Evolutionary conservation across 176 grass and related monocot species (phyloP).

Genomic region (Cenchrus americanus): DNA sequence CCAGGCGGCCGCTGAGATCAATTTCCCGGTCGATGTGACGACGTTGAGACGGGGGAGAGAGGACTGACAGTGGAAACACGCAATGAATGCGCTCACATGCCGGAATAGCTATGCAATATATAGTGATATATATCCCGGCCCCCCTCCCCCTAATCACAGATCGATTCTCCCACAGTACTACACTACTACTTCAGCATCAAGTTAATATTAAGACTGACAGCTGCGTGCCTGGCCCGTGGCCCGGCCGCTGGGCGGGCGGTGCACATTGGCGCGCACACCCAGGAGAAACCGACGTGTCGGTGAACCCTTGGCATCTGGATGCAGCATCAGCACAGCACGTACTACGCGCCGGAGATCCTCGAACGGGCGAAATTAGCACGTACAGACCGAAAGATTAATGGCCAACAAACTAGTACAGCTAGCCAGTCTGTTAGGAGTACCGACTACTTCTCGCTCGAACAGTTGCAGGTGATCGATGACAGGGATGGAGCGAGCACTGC

Average conservation of each 20-base stretch:
- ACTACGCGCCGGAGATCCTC: neutral
- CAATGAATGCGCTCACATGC: slow-evolving; percentile 39
- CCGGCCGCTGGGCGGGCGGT: too few relatives aligned
- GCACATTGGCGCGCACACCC: neutral
- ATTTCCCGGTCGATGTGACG: neutral
- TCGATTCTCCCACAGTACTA: too few relatives aligned
- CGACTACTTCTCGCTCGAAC: neutral
- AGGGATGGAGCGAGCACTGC: neutral
- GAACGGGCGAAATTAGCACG: neutral
- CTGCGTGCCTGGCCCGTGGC: too few relatives aligned
- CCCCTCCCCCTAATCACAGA: neutral
- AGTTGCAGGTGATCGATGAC: neutral
- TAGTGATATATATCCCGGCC: neutral
- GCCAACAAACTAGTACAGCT: neutral
- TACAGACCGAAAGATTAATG: neutral
- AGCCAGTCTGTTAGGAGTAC: too few relatives aligned
- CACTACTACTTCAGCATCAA: neutral
- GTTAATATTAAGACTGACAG: neutral
- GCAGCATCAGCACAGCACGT: too few relatives aligned
- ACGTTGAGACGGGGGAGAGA: neutral
- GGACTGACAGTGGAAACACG: neutral
- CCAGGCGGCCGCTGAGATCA: neutral
- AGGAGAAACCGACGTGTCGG: neutral
- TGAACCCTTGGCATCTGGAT: too few relatives aligned
- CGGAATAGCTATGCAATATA: neutral